A percentile compares a stretch with the other conserved stretches of the same genome.
These are phyloP conservation scores for Pyricularia grisea DNA, from an alignment of 2,329 filamentous ascomycete genomes.

Conservation along the genomic window DNA sequence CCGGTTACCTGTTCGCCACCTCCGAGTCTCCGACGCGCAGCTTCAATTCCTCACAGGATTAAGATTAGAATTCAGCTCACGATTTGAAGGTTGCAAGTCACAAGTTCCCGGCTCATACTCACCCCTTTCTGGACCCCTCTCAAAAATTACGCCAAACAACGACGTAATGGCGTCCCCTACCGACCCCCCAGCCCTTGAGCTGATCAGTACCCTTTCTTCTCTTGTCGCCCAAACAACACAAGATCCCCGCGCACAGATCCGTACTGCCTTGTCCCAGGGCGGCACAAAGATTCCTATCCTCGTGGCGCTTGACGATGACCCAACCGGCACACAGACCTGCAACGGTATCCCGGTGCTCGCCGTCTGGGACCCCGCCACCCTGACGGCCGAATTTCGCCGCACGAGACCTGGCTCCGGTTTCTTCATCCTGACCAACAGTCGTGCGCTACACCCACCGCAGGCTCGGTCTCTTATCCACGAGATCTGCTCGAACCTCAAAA, in stretches of 20 bases:
- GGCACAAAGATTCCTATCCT: constrained; percentile 17
- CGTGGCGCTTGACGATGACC: constrained; percentile 42
- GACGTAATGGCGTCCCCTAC: neutral
- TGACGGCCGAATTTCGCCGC: constrained; percentile 32
- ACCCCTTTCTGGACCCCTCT: neutral
- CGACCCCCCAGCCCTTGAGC: constrained; percentile 1
- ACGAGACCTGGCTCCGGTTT: constrained; percentile 32
- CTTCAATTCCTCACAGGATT: neutral
- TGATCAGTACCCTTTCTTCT: neutral
- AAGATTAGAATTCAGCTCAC: neutral
- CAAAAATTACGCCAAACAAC: neutral
- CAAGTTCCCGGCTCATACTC: too few relatives aligned
- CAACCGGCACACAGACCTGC: constrained; percentile 53
- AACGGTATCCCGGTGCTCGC: constrained; percentile 46
- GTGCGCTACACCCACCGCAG: constrained; percentile 38
- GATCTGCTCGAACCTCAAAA: constrained; percentile 39
- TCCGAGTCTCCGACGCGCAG: neutral
- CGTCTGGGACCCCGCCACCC: constrained; percentile 36
- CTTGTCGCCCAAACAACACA: neutral
- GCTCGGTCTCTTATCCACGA: constrained; percentile 36
- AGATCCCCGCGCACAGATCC: constrained; percentile 2
- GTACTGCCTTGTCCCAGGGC: neutral
- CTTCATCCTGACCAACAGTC: constrained; percentile 52
- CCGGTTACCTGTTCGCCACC: neutral
- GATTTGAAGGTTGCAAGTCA: too few relatives aligned